Evolutionary conservation across 139 green algal species (phyloP).

Genomic region (Dunaliella primolecta): DNA sequence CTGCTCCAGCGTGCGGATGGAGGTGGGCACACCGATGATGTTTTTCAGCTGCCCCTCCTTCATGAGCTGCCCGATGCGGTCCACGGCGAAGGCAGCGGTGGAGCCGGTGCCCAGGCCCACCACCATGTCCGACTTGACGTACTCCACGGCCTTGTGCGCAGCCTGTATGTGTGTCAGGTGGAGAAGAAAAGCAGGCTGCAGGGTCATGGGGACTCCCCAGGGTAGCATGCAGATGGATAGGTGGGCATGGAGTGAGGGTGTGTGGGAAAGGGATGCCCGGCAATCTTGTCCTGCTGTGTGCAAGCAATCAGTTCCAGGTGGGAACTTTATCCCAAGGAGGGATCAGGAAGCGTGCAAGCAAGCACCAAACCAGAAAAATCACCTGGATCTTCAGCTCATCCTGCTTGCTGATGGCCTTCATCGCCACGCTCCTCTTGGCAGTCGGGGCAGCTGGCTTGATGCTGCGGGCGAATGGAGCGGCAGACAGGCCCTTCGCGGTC

Average conservation of each 20-base stretch:
- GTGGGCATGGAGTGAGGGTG: no score
- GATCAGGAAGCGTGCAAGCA: no score
- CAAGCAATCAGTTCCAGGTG: no score
- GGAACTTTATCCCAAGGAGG: background rate
- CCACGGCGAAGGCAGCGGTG: constrained; percentile 98
- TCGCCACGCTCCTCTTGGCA: background rate
- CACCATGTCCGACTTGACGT: constrained; percentile 95
- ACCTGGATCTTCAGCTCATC: background rate
- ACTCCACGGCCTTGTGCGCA: constrained; percentile 94
- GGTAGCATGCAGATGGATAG: no score
- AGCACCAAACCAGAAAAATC: no score
- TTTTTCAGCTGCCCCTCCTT: constrained; percentile 88
- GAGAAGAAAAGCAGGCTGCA: no score
- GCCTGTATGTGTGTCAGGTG: constrained; percentile 96
- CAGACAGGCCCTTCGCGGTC: background rate
- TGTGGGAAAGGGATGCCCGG: no score
- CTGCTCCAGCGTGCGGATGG: constrained; percentile 91
- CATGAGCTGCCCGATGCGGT: constrained; percentile 91
- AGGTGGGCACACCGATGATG: constrained; percentile 95
- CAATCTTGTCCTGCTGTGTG: no score
- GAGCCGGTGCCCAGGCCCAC: constrained; percentile 96
- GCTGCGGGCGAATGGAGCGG: no score
- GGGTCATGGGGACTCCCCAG: no score
- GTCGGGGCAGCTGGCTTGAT: no score
- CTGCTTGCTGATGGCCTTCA: background rate